A percentile compares a stretch with the other conserved stretches of the same genome.
phyloP scores from a whole-genome alignment of 2,329 filamentous ascomycete species.

The Phialophora chinensis region DNA sequence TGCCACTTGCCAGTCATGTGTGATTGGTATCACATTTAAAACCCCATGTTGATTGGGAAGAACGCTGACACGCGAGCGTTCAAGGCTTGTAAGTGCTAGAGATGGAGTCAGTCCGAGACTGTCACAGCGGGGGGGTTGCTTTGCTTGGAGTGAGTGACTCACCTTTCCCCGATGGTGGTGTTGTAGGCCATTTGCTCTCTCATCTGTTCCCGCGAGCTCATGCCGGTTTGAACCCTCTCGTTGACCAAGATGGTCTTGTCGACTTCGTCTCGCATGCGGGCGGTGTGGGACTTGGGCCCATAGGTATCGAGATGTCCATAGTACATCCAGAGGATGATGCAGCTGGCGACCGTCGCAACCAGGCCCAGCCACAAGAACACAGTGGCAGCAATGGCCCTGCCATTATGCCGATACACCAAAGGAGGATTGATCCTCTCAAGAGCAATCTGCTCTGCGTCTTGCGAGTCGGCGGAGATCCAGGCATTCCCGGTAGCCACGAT shows the following conservation, averaged over 20 bases:
- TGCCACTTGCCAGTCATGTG: too few species aligned
- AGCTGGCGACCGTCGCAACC: conserved; percentile 52
- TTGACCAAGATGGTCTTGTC: conserved; percentile 30
- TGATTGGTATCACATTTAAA: background rate
- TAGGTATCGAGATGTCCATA: conserved; percentile 33
- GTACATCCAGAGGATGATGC: conserved; percentile 35
- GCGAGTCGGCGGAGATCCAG: conserved; percentile 50
- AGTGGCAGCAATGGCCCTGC: conserved; percentile 57
- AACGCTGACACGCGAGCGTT: background rate
- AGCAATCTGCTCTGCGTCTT: conserved; percentile 42
- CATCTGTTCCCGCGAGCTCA: conserved; percentile 24
- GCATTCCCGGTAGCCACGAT: conserved; percentile 57
- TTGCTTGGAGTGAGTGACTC: background rate
- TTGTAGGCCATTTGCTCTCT: conserved; percentile 6
- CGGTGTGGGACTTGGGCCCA: conserved; percentile 32
- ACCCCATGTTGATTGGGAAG: background rate
- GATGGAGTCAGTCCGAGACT: background rate
- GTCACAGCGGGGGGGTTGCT: too few species aligned
- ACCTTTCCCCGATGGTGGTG: background rate
- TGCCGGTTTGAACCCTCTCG: conserved; percentile 15
- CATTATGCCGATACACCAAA: conserved; percentile 57
- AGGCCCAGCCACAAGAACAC: conserved; percentile 62
- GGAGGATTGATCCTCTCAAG: conserved; percentile 42
- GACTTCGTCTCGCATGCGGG: conserved; percentile 31
- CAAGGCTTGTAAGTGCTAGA: background rate